Evolutionary conservation across 1,284 basidiomycete genomes (phyloP), one percentile per base, ranked within the genome.

Genomic region (Filobasidium uniguttulatum): DNA sequence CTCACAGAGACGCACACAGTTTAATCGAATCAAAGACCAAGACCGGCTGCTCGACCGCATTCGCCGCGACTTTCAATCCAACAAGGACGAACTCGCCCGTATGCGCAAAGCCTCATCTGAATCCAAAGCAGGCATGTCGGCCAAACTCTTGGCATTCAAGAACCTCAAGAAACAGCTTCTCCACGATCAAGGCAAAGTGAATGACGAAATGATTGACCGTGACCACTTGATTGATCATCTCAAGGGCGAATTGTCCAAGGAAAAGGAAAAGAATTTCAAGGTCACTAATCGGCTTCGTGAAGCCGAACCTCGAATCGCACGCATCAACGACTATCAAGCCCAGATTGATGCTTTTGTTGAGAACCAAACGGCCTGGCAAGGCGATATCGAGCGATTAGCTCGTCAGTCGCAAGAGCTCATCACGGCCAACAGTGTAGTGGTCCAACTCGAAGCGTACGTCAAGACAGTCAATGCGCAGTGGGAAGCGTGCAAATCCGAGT

Each of bases 361-460:
- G n/a, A 55, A 55, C 44, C 54, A 55, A 34, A 19, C 43, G 22
- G 34, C 49, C 7, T 55, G 54, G 54, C 48, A 15, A 29, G 53
- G 25, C 17, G 8, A 15, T 17, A 19, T n/a, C n/a, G n/a, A n/a
- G n/a, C n/a, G n/a, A n/a, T n/a, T n/a, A n/a, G n/a, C n/a, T n/a
- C n/a, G n/a, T n/a, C n/a, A n/a, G n/a, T n/a, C n/a, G n/a, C n/a
- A n/a, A n/a, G n/a, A n/a, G n/a, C n/a, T n/a, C n/a, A n/a, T n/a
- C n/a, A n/a, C n/a, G n/a, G n/a, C n/a, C n/a, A n/a, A n/a, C n/a
- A n/a, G n/a, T n/a, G n/a, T n/a, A n/a, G n/a, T n/a, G n/a, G n/a
- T n/a, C n/a, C n/a, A n/a, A n/a, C n/a, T n/a, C n/a, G n/a, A n/a
- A n/a, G n/a, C n/a, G n/a, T n/a, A n/a, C n/a, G n/a, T n/a, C n/a